Evolutionary conservation across 2,329 filamentous ascomycete species (phyloP), one percentile per base, ranked within the genome.

Genomic region (Ophiostoma quercus): DNA sequence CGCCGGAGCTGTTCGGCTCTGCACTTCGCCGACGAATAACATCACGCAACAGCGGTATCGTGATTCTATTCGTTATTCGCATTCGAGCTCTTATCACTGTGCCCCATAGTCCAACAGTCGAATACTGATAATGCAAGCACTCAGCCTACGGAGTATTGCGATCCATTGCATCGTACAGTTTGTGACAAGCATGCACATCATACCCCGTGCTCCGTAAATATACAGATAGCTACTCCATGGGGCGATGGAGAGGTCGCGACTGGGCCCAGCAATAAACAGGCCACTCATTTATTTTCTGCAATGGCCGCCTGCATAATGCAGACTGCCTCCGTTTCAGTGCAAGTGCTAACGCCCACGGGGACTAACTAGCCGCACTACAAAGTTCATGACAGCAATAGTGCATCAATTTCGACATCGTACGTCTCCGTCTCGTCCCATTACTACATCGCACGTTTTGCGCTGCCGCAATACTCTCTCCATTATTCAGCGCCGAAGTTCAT

Each of bases 361-460:
- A 41, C 39, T 41, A 41, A 41, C 57, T 62, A 32, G 22, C 57
- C 12, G 16, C 3, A 62, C 51, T 62, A 12, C 57, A 62, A 62
- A 62, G 25, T 62, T 62, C 57, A 62, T 62, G 57, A 62, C 57
- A 62, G 57, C 57, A n/a, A 16, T 41, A 41, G 39, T 41, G 39
- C 39, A 41, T 62, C 25, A 14, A 47, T 47, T 47, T 47, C 16
- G 2, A 57, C 25, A 62, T 62, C 57, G 25, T 62, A 62, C 57
- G 57, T 62, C 57, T 62, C 57, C 12, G 25, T 62, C 57, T 62
- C 57, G 25, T 62, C 57, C 57, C 25, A 62, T 62, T 62, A 32
- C 25, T 14, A 62, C 47, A 8, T 60, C 54, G 54, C 29, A 60
- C 25, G 11, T 41, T 41, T 8, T 41, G 8, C 12, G 25, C 25